Percentiles rank a stretch among this genome's conserved stretches.
These are phyloP conservation scores for Sporothrix globosa DNA, from an alignment of 2,329 filamentous ascomycete genomes.

Conservation along the genomic window DNA sequence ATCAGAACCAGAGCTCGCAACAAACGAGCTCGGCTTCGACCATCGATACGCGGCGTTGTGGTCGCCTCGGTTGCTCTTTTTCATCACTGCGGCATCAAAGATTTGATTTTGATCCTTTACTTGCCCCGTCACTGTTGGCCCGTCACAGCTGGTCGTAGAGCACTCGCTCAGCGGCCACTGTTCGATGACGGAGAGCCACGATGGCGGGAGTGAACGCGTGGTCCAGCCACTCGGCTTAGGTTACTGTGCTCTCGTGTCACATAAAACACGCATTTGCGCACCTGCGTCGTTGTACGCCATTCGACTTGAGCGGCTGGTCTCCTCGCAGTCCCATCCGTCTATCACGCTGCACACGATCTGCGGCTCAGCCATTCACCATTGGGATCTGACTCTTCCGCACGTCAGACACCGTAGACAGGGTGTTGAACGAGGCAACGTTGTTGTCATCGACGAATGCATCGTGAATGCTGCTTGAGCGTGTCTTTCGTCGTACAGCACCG, in stretches of 20 bases:
- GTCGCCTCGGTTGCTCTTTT: conserved; percentile 52
- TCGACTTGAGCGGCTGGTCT: conserved; percentile 5
- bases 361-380: not conserved
- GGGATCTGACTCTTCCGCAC: not conserved
- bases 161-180: conserved; percentile 2
- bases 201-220: not conserved
- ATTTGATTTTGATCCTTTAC: no score
- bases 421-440: not conserved
- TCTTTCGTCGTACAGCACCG: no score
- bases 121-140: not conserved
- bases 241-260: not conserved
- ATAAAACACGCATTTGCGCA: not conserved
- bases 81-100: conserved; percentile 36
- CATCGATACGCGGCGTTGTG: conserved; percentile 36
- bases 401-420: not conserved
- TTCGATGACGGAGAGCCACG: not conserved
- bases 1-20: conserved; percentile 54
- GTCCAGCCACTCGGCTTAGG: not conserved
- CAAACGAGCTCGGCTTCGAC: conserved; percentile 54
- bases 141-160: not conserved
- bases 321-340: not conserved
- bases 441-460: not conserved
- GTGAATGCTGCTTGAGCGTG: not conserved
- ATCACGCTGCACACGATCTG: conserved; percentile 11
- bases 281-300: not conserved